Conservation (phyloP, 225 moss, liverwort and hornwort genomes). For the Sphagnum tenellum region DNA sequence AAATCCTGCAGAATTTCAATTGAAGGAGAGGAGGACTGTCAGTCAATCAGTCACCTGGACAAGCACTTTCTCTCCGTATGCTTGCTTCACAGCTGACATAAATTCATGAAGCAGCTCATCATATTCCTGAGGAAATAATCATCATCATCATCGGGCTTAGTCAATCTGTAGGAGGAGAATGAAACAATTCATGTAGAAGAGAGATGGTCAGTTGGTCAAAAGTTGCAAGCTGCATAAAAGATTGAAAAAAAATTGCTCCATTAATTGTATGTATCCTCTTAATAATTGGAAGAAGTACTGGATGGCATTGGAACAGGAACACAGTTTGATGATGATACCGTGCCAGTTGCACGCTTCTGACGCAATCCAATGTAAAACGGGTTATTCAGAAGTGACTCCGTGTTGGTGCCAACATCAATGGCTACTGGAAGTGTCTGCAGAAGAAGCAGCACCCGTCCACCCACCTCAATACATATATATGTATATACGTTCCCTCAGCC, state of each 20-base stretch:
- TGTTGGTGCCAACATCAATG: constrained; percentile 83
- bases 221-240: too few relatives aligned
- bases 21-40: too few relatives aligned
- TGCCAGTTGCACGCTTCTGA: constrained; percentile 50
- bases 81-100: constrained; percentile 61
- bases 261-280: too few relatives aligned
- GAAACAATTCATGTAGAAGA: too few relatives aligned
- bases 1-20: too few relatives aligned
- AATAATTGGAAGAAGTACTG: too few relatives aligned
- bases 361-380: constrained; percentile 81
- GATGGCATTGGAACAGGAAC: too few relatives aligned
- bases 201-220: too few relatives aligned
- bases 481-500: neutral
- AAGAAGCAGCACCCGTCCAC: constrained; percentile 9
- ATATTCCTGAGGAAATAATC: constrained; percentile 38
- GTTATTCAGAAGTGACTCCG: constrained; percentile 43
- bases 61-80: constrained; percentile 46
- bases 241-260: too few relatives aligned
- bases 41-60: constrained; percentile 41
- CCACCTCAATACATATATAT: neutral
- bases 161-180: too few relatives aligned
- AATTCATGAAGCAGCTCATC: constrained; percentile 78
- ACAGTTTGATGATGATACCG: constrained; percentile 21
- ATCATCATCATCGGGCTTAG: too few relatives aligned
- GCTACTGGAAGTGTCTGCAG: constrained; percentile 78